phyloP scores from a whole-genome alignment of 331 rosid genomes.

The Quercus tomentella region DNA sequence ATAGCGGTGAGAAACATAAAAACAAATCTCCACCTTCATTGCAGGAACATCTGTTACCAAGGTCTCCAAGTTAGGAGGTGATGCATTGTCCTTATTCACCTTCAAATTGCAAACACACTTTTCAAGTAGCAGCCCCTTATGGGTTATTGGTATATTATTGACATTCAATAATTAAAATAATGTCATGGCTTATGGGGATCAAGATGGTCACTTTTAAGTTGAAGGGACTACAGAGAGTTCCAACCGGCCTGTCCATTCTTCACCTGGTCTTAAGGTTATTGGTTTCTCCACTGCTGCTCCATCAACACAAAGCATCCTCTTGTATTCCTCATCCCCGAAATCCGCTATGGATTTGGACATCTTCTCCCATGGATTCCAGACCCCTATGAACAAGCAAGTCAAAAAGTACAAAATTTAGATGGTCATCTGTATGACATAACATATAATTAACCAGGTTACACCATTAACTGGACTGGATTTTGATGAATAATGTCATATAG shows the following conservation, averaged over 20 bases:
- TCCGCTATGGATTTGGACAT: conserved; percentile 58
- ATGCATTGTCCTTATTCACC: conserved; percentile 2
- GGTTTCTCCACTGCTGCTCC: conserved; percentile 84
- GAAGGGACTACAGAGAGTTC: conserved; percentile 61
- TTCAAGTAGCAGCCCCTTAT: background rate
- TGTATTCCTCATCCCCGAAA: conserved; percentile 90
- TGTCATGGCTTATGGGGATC: background rate
- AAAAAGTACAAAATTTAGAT: background rate
- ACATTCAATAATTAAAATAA: background rate
- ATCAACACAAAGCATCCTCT: conserved; percentile 79
- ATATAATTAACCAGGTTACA: background rate
- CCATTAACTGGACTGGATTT: background rate
- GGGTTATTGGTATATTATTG: background rate
- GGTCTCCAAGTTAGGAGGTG: conserved; percentile 7
- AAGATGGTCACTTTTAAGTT: conserved; percentile 29
- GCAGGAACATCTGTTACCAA: background rate
- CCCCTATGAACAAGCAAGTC: conserved; percentile 40
- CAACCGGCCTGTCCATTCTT: conserved; percentile 90
- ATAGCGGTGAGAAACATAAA: conserved; percentile 14
- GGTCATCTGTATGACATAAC: background rate
- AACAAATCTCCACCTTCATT: conserved; percentile 25
- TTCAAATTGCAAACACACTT: background rate
- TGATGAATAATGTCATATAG: background rate
- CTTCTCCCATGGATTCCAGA: conserved; percentile 98
- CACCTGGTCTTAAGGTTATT: conserved; percentile 71